Base-by-base conservation (phyloP, 2,329 filamentous ascomycete genomes). In the Ceratocystis alfenasii region DNA sequence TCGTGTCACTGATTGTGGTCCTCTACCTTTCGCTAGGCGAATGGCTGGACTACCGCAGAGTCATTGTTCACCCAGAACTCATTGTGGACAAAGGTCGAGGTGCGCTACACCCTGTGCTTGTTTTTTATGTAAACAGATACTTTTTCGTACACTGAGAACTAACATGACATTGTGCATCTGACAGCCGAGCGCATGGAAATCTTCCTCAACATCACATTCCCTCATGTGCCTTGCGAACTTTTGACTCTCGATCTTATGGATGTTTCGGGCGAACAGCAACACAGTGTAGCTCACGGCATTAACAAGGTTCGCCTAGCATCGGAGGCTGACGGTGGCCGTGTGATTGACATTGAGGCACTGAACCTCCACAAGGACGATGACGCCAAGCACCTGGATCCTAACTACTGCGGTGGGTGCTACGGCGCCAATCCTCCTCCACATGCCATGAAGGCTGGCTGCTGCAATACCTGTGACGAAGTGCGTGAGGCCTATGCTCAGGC, bases 231-330 rank as follows among this genome's bases (percentile, higher is more conserved):
- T 8, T 99, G 94, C 78, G 93, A 97, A 76, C 85, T 99, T 63
- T 81, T 97, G 70, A 96, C 94, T 12, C 86, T 99, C 71, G 94
- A 99, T 75, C 93, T 99, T 66, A 99, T 99, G 94, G 94, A 99
- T 77, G 93, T 97, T 30, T 96, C 91, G 25, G 94, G 94, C 69
- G 94, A 99, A 76, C 88, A 96, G 73, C 94, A 99, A 76, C 89
- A 92, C 71, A 94, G 93, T 64, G 89, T 99, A 67, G 87, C 90
- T 75, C 91, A 96, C 73, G 94, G 94, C 59, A 85, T 99, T 69
- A 89, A 85, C 77, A 97, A 96, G 78, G 88, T 96, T 69, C 87
- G 94, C 68, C 81, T 99, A 68, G 80, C 83, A 69, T 80, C 91
- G 28, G 80, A 81, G 70, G 79, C 78, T 55, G 86, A 96, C 71